phyloP scores from a whole-genome alignment of 2,329 filamentous ascomycete genomes.

The Stemphylium beticola region DNA sequence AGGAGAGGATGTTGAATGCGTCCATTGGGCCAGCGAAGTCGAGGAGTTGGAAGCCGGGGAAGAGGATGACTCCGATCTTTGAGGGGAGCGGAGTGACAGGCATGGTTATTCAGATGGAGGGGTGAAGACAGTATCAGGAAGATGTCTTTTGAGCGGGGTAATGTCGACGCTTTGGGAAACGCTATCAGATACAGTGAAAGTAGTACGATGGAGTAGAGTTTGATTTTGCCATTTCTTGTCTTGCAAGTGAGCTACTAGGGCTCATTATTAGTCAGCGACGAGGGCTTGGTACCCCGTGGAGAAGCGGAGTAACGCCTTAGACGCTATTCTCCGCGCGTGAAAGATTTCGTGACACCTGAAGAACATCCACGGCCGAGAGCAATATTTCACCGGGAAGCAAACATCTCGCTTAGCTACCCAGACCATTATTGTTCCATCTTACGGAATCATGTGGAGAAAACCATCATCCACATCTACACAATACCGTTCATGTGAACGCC shows the following conservation, averaged over 20 bases:
- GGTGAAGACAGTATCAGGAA: neutral
- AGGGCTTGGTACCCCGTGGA: constrained; percentile 1
- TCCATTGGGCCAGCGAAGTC: constrained; percentile 55
- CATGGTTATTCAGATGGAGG: neutral
- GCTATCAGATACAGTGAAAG: no score
- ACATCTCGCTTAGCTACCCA: no score
- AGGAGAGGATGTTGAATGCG: constrained; percentile 51
- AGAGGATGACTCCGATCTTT: constrained; percentile 43
- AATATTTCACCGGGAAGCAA: neutral
- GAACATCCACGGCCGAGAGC: neutral
- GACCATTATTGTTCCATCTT: neutral
- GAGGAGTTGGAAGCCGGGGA: constrained; percentile 48
- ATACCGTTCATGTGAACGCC: constrained; percentile 37
- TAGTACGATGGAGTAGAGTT: no score
- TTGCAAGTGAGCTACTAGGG: neutral
- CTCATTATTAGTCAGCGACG: constrained; percentile 5
- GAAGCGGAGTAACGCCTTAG: constrained; percentile 11
- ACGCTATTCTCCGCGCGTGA: constrained; percentile 3
- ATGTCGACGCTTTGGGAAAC: neutral
- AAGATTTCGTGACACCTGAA: neutral
- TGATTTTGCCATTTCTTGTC: no score
- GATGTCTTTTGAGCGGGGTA: neutral
- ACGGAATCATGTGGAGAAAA: neutral
- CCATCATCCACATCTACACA: constrained; percentile 19
- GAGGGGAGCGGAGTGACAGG: constrained; percentile 23